Conservation (phyloP, 805 yeast genomes). For the Zygosaccharomyces pseudorouxii region DNA sequence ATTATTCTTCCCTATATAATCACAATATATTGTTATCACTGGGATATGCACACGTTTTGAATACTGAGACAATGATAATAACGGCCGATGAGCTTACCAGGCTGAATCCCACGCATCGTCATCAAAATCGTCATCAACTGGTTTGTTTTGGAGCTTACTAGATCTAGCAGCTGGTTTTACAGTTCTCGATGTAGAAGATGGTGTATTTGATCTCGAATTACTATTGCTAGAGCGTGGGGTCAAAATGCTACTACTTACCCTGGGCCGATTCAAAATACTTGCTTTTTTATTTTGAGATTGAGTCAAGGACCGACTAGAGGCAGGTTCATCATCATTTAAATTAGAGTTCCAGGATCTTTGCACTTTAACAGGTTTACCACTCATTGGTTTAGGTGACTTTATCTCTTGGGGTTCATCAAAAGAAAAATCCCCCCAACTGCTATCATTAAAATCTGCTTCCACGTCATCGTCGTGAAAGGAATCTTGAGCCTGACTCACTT, state of each 20-base stretch:
- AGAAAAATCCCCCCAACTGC: conserved; percentile 30
- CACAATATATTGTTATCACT: neutral
- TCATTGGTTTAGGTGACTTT: neutral
- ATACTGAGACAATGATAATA: neutral
- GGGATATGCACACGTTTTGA: neutral
- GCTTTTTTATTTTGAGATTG: conserved; percentile 4
- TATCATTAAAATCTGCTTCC: conserved; percentile 10
- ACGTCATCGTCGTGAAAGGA: neutral
- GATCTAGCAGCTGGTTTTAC: neutral
- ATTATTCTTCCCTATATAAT: neutral
- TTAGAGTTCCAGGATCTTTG: conserved; percentile 26
- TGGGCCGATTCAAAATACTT: conserved; percentile 1
- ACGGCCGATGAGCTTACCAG: conserved; percentile 14
- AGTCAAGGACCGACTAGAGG: neutral
- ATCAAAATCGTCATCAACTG: conserved; percentile 7
- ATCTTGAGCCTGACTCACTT: neutral
- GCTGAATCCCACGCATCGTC: conserved; percentile 29
- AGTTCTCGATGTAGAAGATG: conserved; percentile 1
- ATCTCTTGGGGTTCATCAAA: conserved; percentile 1
- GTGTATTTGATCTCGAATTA: neutral
- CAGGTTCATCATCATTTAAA: conserved; percentile 13
- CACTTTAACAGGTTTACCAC: conserved; percentile 12
- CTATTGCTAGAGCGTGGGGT: conserved; percentile 8
- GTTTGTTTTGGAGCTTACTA: neutral
- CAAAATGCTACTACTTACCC: conserved; percentile 4